Percentiles rank a stretch among this genome's conserved stretches.
phyloP scores from a whole-genome alignment of 2,329 filamentous ascomycete genomes.

The Venturia carpophila region DNA sequence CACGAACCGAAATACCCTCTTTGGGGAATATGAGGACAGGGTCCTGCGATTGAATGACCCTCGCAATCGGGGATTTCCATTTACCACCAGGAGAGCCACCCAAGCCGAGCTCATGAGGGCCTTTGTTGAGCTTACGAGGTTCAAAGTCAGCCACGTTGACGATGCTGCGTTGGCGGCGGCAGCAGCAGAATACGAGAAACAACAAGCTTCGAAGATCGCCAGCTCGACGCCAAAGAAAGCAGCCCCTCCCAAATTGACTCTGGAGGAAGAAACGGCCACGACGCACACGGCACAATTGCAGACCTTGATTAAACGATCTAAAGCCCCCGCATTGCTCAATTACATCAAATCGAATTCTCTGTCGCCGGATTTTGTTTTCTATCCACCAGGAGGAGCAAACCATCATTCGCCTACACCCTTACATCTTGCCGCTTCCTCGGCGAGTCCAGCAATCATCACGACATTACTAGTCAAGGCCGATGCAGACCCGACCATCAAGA shows the following conservation, averaged over 20 bases:
- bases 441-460: slow-evolving; percentile 66
- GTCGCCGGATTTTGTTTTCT: slow-evolving; percentile 64
- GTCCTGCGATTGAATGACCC: slow-evolving; percentile 71
- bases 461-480: slow-evolving; percentile 68
- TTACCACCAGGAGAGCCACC: slow-evolving; percentile 83
- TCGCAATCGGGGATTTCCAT: slow-evolving; percentile 80
- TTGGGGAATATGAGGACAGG: slow-evolving; percentile 85
- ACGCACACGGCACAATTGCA: slow-evolving; percentile 87
- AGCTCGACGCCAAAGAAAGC: slow-evolving; percentile 37
- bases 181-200: slow-evolving; percentile 34
- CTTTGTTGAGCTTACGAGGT: slow-evolving; percentile 85
- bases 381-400: slow-evolving; percentile 57
- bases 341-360: slow-evolving; percentile 75
- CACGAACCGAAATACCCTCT: slow-evolving; percentile 79
- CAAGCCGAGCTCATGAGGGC: slow-evolving; percentile 91
- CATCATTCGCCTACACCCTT: slow-evolving; percentile 76
- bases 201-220: slow-evolving; percentile 19
- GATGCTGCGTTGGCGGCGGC: slow-evolving; percentile 52
- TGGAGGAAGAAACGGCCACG: slow-evolving; percentile 74
- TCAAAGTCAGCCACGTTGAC: slow-evolving; percentile 75
- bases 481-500: slow-evolving; percentile 64
- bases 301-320: slow-evolving; percentile 79
- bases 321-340: slow-evolving; percentile 75
- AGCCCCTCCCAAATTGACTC: slow-evolving; percentile 58
- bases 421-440: slow-evolving; percentile 76